phyloP scores from a whole-genome alignment of 2,329 filamentous ascomycete genomes.

The Ramichloridium luteum region DNA sequence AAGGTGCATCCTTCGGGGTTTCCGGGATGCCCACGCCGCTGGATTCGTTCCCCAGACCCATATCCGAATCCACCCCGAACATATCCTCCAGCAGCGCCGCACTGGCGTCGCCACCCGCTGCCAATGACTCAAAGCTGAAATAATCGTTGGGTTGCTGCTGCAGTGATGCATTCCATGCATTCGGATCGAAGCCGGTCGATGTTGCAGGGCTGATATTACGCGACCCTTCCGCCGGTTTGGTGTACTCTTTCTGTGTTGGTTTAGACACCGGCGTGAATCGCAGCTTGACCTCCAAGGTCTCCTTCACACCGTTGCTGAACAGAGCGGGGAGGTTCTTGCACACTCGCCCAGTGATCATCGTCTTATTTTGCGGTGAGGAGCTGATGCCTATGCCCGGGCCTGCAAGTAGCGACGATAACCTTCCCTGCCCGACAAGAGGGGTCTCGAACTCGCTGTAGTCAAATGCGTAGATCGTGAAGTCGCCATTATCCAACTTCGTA shows the following conservation, averaged over 20 bases:
- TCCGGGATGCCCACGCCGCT: conserved; percentile 20
- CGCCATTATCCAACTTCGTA: conserved; percentile 51
- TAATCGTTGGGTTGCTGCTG: conserved; percentile 32
- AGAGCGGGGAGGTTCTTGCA: conserved; percentile 74
- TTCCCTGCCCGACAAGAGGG: conserved; percentile 86
- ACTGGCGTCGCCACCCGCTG: conserved; percentile 11
- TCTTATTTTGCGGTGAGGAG: conserved; percentile 45
- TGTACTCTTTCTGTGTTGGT: conserved; percentile 47
- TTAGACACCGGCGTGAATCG: conserved; percentile 69
- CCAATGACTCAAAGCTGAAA: conserved; percentile 16
- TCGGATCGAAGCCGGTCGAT: conserved; percentile 52
- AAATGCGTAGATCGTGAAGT: conserved; percentile 95
- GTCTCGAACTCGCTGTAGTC: conserved; percentile 93
- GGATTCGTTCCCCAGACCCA: conserved; percentile 11
- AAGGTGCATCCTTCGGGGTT: conserved; percentile 21
- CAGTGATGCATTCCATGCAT: conserved; percentile 67
- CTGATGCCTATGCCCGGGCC: conserved; percentile 34
- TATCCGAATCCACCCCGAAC: conserved; percentile 17
- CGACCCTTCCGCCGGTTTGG: conserved; percentile 49
- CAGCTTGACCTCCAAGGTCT: conserved; percentile 87
- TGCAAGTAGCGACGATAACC: conserved; percentile 73
- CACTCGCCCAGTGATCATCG: conserved; percentile 77
- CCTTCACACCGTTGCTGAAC: conserved; percentile 69
- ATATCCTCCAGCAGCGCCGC: conserved; percentile 21
- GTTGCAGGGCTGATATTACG: conserved; percentile 46